Base-by-base conservation (phyloP, 2,329 filamentous ascomycete species). In the Tympanopsis confertula region DNA sequence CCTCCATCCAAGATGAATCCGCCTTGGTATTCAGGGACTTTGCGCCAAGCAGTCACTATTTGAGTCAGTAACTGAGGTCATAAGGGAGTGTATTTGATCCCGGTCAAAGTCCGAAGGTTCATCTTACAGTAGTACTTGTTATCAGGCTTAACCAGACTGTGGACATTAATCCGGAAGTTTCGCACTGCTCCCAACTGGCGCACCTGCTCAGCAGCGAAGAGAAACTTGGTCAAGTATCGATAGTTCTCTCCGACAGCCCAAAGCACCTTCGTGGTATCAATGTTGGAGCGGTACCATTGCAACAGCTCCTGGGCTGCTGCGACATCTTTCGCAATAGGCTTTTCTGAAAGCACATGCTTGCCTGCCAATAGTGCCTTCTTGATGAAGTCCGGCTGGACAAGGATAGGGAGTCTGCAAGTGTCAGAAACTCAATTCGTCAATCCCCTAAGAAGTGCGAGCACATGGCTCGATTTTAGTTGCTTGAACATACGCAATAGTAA, bases 1-100 rank as follows among this genome's bases (percentile, higher is more conserved):
- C 84, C 83, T 13, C 74, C 81, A 50, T 88, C 83, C 2, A 88
- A 70, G 39, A 87, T 54, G 52, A 86, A 87, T 0, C 84, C 83
- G 39, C 83, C 84, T 56, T 86, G 82, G 51, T 85, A 73, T 38
- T 71, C 65, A 1, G 83, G 82, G 39, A 61, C 68, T 54, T 79
- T 80, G 39, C 84, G 74, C 84, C 82, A 74, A 10, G 57, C 47
- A 0, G 69, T 74, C 17, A 12, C 30, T 33, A 17, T 15, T 10
- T 33, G n/a, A n/a, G n/a, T n/a, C n/a, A n/a, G n/a, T n/a, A n/a
- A n/a, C n/a, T n/a, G n/a, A n/a, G n/a, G n/a, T n/a, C n/a, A n/a
- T n/a, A n/a, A n/a, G n/a, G n/a, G n/a, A n/a, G n/a, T n/a, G n/a
- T 18, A 18, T 33, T 15, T 12, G 15, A 10, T 33, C 15, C 17